phyloP scores from a whole-genome alignment of 2,329 filamentous ascomycete species.

The Eutypella sp. region DNA sequence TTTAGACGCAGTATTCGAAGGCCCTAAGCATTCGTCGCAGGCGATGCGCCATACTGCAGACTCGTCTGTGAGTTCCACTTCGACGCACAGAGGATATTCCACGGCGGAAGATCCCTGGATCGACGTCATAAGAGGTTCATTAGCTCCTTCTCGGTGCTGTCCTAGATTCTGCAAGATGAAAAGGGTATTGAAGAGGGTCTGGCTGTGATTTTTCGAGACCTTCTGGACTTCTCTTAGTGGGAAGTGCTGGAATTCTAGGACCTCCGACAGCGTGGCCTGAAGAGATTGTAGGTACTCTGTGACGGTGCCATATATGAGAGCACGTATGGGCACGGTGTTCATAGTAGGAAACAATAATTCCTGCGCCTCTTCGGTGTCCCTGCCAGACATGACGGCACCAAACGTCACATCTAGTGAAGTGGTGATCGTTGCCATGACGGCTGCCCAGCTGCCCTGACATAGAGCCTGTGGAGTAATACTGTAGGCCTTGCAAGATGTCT shows the following conservation, averaged over 20 bases:
- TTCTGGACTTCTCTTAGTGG: conserved; percentile 67
- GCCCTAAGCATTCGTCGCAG: conserved; percentile 54
- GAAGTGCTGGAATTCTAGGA: conserved; percentile 70
- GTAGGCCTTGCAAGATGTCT: conserved; percentile 57
- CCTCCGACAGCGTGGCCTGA: conserved; percentile 62
- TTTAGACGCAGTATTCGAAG: conserved; percentile 36
- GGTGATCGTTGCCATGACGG: conserved; percentile 60
- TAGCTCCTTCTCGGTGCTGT: not conserved
- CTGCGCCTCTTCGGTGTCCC: conserved; percentile 67
- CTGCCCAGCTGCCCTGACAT: conserved; percentile 71
- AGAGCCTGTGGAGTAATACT: conserved; percentile 72
- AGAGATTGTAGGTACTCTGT: conserved; percentile 64
- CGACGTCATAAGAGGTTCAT: conserved; percentile 53
- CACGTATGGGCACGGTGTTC: conserved; percentile 78
- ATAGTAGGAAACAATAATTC: conserved; percentile 79
- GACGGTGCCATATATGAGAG: conserved; percentile 64
- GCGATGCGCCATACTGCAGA: conserved; percentile 67
- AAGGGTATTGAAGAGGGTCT: conserved; percentile 47
- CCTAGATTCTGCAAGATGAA: conserved; percentile 48
- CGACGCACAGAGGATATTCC: conserved; percentile 77
- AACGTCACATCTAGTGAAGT: conserved; percentile 71
- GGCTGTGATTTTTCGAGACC: conserved; percentile 32
- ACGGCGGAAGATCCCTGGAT: conserved; percentile 60
- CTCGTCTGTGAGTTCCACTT: conserved; percentile 61
- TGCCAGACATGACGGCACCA: conserved; percentile 77